Evolutionary conservation across 768 basidiomycete species (phyloP).

Genomic region (Boletus rubescentipes): DNA sequence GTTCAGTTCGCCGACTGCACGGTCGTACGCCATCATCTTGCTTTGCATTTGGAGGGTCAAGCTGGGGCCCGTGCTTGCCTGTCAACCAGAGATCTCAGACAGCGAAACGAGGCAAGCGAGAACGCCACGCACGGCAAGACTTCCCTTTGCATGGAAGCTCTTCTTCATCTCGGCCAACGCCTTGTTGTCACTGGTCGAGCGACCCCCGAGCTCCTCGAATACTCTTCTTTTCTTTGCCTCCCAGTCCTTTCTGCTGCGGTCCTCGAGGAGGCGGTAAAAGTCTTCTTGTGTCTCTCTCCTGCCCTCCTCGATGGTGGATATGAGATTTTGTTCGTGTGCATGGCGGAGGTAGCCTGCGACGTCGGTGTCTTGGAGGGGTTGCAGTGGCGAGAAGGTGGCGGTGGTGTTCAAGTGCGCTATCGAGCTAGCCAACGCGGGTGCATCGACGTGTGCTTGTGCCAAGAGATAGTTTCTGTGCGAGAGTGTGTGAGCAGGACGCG

Average conservation of each 20-base stretch:
- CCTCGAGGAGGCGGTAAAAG: constrained; percentile 80
- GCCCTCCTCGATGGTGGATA: constrained; percentile 91
- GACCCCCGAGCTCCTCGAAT: constrained; percentile 85
- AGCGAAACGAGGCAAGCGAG: neutral
- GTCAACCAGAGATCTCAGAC: constrained; percentile 8
- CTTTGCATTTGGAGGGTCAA: constrained; percentile 79
- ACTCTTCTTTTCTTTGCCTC: constrained; percentile 87
- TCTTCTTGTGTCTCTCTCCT: constrained; percentile 80
- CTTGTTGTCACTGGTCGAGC: constrained; percentile 53
- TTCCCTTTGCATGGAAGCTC: constrained; percentile 56
- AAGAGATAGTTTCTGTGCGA: constrained; percentile 78
- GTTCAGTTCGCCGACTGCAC: constrained; percentile 77
- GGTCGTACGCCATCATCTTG: constrained; percentile 96
- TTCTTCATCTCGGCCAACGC: constrained; percentile 61
- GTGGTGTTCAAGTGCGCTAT: constrained; percentile 83
- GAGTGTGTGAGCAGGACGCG: constrained; percentile 7
- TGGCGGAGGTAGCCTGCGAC: constrained; percentile 93
- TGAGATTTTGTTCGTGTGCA: constrained; percentile 91
- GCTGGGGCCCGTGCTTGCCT: constrained; percentile 51
- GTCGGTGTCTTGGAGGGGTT: constrained; percentile 91
- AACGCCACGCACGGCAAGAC: constrained; percentile 46
- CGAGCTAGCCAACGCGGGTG: constrained; percentile 77
- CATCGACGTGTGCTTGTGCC: constrained; percentile 92
- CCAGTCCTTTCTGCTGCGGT: constrained; percentile 78
- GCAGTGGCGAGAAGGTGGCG: constrained; percentile 84